Evolutionary conservation across 2,329 filamentous ascomycete genomes (phyloP), one percentile per base, ranked within the genome.

Genomic region (Phoma sp.): DNA sequence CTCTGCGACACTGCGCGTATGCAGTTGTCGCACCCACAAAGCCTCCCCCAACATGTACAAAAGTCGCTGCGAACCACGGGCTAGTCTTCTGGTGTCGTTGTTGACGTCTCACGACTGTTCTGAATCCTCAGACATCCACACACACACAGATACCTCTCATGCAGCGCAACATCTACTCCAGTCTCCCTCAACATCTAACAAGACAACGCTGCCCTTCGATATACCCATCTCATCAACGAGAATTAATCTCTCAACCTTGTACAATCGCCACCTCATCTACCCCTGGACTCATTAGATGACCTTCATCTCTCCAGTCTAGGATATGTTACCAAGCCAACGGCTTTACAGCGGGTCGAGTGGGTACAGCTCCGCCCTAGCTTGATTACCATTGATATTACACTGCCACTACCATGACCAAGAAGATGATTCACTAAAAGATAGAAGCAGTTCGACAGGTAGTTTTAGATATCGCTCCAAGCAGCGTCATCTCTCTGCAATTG

Each of bases 231-330:
- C 4, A 24, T 6, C 22, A 24, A 24, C 22, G 4, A 24, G 6
- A 24, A 24, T 4, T 4, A 24, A 24, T 6, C 22, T 6, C 22
- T 24, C 22, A 24, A 24, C 6, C 22, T 13, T 3, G 36, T 55
- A 43, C 46, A 46, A 50, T 50, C 40, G 40, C 51, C 51, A 48
- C 44, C 33, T 21, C 21, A 55, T 50, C 45, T 55, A 40, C 49
- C 41, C 45, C 52, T 29, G 33, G 24, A 35, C 24, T 46, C 15
- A 9, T 50, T 55, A 45, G 41, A 55, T 51, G 41, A 46, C 6
- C 31, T 41, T 55, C 52, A 55, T 55, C 52, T 55, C 51, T 38
- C 51, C 51, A 21, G 3, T 25, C 35, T 33, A 9, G 33, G 36
- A 29, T 27, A 12, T 37, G 43, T 55, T 32, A 29, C 52, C 52